phyloP scores from a whole-genome alignment of 2,329 filamentous ascomycete species.

The Alternaria sp. region DNA sequence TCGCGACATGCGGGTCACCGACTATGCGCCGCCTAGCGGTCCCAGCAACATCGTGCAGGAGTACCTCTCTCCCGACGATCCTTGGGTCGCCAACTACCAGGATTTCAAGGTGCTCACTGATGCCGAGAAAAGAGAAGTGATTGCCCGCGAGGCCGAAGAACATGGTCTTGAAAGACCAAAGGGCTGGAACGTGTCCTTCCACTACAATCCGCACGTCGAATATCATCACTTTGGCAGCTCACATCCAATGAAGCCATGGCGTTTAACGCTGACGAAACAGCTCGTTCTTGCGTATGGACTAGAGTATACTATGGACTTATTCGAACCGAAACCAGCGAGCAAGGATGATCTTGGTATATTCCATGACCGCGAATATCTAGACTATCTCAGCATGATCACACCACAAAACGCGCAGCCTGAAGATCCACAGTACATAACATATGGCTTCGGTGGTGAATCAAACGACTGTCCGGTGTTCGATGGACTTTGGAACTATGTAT shows the following conservation, averaged over 20 bases:
- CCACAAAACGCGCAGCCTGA: constrained; percentile 53
- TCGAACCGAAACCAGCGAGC: constrained; percentile 80
- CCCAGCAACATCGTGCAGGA: constrained; percentile 45
- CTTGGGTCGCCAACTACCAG: constrained; percentile 34
- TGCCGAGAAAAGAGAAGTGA: constrained; percentile 56
- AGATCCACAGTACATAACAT: constrained; percentile 60
- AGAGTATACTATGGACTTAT: constrained; percentile 96
- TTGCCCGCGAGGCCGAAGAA: constrained; percentile 60
- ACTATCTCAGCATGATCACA: constrained; percentile 72
- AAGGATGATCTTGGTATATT: constrained; percentile 88
- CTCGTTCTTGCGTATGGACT: constrained; percentile 94
- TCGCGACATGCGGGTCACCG: constrained; percentile 25
- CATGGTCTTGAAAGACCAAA: constrained; percentile 79
- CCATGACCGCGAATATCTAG: constrained; percentile 87
- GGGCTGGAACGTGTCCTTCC: constrained; percentile 91
- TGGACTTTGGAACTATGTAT: constrained; percentile 93
- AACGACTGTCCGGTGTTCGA: constrained; percentile 96
- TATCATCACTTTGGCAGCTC: constrained; percentile 96
- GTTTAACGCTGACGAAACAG: constrained; percentile 91
- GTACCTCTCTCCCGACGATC: constrained; percentile 40
- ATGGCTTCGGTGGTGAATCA: constrained; percentile 75
- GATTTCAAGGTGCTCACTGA: constrained; percentile 42
- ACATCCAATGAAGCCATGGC: constrained; percentile 99
- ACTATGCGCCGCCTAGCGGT: constrained; percentile 22
- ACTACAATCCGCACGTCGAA: constrained; percentile 94